Percentiles rank a stretch among this genome's conserved stretches.
phyloP scores from a whole-genome alignment of 495 filamentous ascomycete species.

The Xylaria castorea region DNA sequence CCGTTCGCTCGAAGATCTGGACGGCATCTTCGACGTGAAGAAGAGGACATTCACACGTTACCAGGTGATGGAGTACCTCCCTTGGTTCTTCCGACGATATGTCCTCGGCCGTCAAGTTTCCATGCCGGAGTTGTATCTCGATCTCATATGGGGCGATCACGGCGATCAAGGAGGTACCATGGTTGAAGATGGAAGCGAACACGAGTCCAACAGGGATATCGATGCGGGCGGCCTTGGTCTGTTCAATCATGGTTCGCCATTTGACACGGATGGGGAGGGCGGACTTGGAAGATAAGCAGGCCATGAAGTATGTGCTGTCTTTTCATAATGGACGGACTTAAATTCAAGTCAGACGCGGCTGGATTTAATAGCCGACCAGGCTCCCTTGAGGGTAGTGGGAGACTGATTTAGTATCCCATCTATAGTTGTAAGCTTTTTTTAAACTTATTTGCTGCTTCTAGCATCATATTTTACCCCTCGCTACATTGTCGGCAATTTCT shows the following conservation, averaged over 20 bases:
- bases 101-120: slow-evolving; percentile 23
- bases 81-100: slow-evolving; percentile 39
- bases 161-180: background rate
- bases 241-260: slow-evolving; percentile 3
- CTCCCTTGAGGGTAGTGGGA: background rate
- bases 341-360: too few relatives aligned
- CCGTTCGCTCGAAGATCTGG: slow-evolving; percentile 41
- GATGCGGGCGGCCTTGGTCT: slow-evolving; percentile 7
- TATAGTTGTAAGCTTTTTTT: background rate
- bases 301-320: too few relatives aligned
- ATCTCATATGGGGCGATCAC: slow-evolving; percentile 33
- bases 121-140: slow-evolving; percentile 32
- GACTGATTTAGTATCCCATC: background rate
- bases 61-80: slow-evolving; percentile 37
- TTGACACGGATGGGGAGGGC: background rate
- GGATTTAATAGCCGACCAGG: too few relatives aligned
- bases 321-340: background rate
- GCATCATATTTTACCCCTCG: background rate
- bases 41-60: slow-evolving; percentile 41
- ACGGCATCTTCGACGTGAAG: slow-evolving; percentile 40
- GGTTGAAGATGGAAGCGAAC: background rate
- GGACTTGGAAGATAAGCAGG: slow-evolving; percentile 3
- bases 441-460: too few relatives aligned
- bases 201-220: slow-evolving; percentile 13
- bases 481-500: slow-evolving; percentile 2